These are phyloP conservation scores for Akanthomyces muscarius DNA, from an alignment of 2,329 filamentous ascomycete genomes.

Conservation along the genomic window DNA sequence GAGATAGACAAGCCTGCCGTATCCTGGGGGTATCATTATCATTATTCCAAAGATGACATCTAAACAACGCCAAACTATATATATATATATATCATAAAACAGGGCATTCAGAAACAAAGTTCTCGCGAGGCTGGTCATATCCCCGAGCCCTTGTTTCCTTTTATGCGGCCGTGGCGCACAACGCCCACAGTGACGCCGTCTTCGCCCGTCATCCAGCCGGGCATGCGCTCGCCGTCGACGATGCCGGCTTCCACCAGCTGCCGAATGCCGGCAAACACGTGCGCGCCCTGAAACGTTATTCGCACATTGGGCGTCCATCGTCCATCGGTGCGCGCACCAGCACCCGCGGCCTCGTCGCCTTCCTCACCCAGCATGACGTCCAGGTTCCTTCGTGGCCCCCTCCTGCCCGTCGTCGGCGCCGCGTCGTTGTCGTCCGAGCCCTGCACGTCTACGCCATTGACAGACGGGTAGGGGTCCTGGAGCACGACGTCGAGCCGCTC, in stretches of 20 bases:
- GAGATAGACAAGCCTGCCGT: conserved; percentile 8
- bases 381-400: conserved; percentile 24
- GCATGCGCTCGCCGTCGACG: conserved; percentile 73
- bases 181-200: conserved; percentile 72
- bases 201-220: conserved; percentile 88
- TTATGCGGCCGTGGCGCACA: conserved; percentile 63
- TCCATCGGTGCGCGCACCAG: background rate
- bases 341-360: conserved; percentile 16
- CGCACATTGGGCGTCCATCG: conserved; percentile 42
- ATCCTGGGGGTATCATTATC: conserved; percentile 18
- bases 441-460: conserved; percentile 19
- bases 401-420: conserved; percentile 2
- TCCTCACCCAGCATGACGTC: conserved; percentile 32
- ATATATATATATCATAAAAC: background rate
- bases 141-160: conserved; percentile 53
- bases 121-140: conserved; percentile 31
- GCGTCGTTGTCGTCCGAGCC: conserved; percentile 18
- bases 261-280: conserved; percentile 77
- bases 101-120: background rate
- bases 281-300: conserved; percentile 67
- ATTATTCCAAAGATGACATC: conserved; percentile 11
- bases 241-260: conserved; percentile 73
- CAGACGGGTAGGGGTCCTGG: conserved; percentile 51
- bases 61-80: conserved; percentile 5
- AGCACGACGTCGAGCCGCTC: conserved; percentile 59